Conservation (phyloP, 208 protist species). For the Chromosphaera perkinsii region DNA sequence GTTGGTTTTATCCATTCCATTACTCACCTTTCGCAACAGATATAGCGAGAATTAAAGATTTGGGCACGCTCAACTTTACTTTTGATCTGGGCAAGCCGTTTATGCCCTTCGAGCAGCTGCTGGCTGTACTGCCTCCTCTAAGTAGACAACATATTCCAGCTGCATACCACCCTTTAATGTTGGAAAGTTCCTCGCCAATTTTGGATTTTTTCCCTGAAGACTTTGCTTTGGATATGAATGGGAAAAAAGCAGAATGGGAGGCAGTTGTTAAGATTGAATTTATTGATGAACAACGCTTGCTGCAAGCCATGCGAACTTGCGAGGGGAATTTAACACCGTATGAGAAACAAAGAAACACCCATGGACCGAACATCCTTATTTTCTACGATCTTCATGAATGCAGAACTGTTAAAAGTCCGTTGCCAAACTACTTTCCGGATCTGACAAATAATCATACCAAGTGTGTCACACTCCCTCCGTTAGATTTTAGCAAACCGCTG, state of each 20-base stretch:
- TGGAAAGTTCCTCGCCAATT: slow-evolving; percentile 78
- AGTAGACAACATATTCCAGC: background rate
- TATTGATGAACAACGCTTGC: too few relatives aligned
- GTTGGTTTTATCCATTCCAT: slow-evolving; percentile 98
- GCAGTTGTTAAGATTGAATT: too few relatives aligned
- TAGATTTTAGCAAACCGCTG: too few relatives aligned
- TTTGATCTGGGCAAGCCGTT: slow-evolving; percentile 10
- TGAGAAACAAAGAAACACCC: too few relatives aligned
- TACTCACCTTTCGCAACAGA: slow-evolving; percentile 91
- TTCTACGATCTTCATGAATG: too few relatives aligned
- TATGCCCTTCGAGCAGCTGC: slow-evolving; percentile 10
- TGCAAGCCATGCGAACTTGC: too few relatives aligned
- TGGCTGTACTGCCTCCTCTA: slow-evolving; percentile 14
- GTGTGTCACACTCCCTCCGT: too few relatives aligned
- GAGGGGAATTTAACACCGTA: too few relatives aligned
- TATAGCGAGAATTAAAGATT: slow-evolving; percentile 38
- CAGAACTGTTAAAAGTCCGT: too few relatives aligned
- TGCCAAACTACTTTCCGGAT: too few relatives aligned
- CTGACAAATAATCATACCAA: too few relatives aligned
- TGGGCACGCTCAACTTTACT: background rate
- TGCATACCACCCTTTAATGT: slow-evolving; percentile 71
- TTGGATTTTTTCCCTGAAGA: slow-evolving; percentile 90
- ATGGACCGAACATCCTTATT: too few relatives aligned
- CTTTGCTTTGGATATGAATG: slow-evolving; percentile 91
- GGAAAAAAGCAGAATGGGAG: slow-evolving; percentile 58